These are phyloP conservation scores for Millerago galiae DNA, from an alignment of 805 yeast species.

Conservation along the genomic window DNA sequence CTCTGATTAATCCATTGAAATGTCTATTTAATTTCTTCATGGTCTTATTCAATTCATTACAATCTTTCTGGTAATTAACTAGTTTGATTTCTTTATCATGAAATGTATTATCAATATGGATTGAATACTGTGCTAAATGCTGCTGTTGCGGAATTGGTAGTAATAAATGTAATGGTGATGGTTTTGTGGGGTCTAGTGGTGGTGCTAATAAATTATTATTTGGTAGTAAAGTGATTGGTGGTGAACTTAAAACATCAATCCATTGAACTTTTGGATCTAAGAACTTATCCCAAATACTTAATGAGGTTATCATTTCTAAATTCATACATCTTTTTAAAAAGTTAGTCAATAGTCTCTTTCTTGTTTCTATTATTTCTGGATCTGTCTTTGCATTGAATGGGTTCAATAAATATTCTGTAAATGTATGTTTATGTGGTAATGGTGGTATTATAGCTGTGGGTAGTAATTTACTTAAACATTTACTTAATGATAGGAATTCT, in stretches of 20 bases:
- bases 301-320: no score
- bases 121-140: slow-evolving; percentile 26
- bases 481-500: slow-evolving; percentile 81
- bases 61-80: no score
- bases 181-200: slow-evolving; percentile 51
- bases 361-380: slow-evolving; percentile 48
- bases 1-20: slow-evolving; percentile 51
- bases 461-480: slow-evolving; percentile 59
- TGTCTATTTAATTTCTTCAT: slow-evolving; percentile 26
- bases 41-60: slow-evolving; percentile 9
- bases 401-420: slow-evolving; percentile 38
- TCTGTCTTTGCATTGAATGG: slow-evolving; percentile 39
- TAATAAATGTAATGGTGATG: slow-evolving; percentile 52
- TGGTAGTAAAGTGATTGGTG: slow-evolving; percentile 51
- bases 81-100: slow-evolving; percentile 7
- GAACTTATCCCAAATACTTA: slow-evolving; percentile 52
- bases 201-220: slow-evolving; percentile 49
- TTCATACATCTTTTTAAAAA: slow-evolving; percentile 71
- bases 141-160: slow-evolving; percentile 48
- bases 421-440: slow-evolving; percentile 81
- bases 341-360: slow-evolving; percentile 68
- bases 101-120: slow-evolving; percentile 14
- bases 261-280: slow-evolving; percentile 82
- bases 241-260: slow-evolving; percentile 61
- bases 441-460: slow-evolving; percentile 88